These are phyloP conservation scores for Blastobotrys illinoisensis DNA, from an alignment of 1,139 yeast species.

Conservation along the genomic window DNA sequence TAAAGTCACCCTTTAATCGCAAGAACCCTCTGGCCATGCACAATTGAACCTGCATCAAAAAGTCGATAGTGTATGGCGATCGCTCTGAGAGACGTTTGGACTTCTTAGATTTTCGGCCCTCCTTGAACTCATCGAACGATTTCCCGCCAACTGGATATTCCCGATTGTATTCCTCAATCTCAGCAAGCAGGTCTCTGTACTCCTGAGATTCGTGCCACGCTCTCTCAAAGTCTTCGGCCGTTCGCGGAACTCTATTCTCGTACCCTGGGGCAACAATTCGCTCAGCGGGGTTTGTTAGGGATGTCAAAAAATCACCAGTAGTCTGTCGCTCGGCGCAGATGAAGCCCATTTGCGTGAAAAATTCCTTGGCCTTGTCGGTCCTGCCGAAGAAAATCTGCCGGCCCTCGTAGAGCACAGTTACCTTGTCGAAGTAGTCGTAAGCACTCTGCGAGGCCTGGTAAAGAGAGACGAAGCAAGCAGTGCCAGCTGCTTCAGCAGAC, in stretches of 20 bases:
- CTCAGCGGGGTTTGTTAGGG: slow-evolving; percentile 70
- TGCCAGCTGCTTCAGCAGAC: slow-evolving; percentile 51
- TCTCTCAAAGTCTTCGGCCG: slow-evolving; percentile 61
- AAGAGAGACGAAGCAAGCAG: slow-evolving; percentile 68
- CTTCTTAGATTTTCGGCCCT: slow-evolving; percentile 50
- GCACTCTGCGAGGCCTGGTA: slow-evolving; percentile 81
- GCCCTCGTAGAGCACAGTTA: slow-evolving; percentile 67
- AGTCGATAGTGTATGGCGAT: slow-evolving; percentile 65
- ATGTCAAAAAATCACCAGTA: slow-evolving; percentile 76
- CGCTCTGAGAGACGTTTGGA: slow-evolving; percentile 46
- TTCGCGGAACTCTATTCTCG: slow-evolving; percentile 60
- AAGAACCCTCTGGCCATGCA: slow-evolving; percentile 56
- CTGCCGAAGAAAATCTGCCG: slow-evolving; percentile 73
- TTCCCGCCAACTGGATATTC: slow-evolving; percentile 25
- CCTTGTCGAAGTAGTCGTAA: slow-evolving; percentile 70
- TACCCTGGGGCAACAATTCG: slow-evolving; percentile 51
- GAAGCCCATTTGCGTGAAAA: slow-evolving; percentile 63
- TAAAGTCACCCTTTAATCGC: slow-evolving; percentile 61
- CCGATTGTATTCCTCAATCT: slow-evolving; percentile 38
- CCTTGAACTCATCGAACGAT: slow-evolving; percentile 35
- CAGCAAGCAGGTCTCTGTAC: slow-evolving; percentile 35
- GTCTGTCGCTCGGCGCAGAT: slow-evolving; percentile 72
- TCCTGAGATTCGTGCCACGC: slow-evolving; percentile 61
- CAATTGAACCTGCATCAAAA: slow-evolving; percentile 57
- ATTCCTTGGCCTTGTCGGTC: slow-evolving; percentile 51